phyloP scores from a whole-genome alignment of 805 yeast genomes.

The Schwanniomyces occidentalis region DNA sequence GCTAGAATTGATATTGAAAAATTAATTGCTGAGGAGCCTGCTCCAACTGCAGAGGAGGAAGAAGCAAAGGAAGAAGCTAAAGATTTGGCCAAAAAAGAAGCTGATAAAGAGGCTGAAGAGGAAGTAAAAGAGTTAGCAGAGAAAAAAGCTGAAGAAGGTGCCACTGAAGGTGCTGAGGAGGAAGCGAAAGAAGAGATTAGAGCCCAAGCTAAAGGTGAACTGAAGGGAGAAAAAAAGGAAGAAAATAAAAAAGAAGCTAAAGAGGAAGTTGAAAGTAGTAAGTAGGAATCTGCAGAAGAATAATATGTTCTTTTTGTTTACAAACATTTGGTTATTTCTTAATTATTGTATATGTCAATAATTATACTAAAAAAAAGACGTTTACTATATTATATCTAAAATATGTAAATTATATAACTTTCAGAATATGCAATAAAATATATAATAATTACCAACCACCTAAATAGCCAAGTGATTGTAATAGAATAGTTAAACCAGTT shows the following conservation, averaged over 20 bases:
- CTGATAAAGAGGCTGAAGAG: conserved; percentile 4
- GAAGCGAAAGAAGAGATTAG: conserved; percentile 7
- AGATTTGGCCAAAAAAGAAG: conserved; percentile 5
- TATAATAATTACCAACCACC: conserved; percentile 3
- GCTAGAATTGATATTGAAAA: conserved; percentile 58
- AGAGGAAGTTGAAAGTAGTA: conserved; percentile 4
- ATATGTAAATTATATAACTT: too few relatives aligned
- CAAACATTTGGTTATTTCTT: too few relatives aligned
- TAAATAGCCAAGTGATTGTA: conserved; percentile 23
- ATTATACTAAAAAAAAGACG: too few relatives aligned
- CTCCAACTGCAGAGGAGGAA: conserved; percentile 4
- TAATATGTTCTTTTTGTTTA: too few relatives aligned
- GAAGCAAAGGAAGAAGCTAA: conserved; percentile 7
- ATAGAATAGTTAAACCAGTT: conserved; percentile 29
- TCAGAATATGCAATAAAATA: too few relatives aligned
- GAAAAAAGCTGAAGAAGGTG: conserved; percentile 3
- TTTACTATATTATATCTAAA: too few relatives aligned
- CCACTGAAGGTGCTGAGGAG: conserved; percentile 6
- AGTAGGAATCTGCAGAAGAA: neutral
- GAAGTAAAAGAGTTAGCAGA: conserved; percentile 5
- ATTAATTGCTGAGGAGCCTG: conserved; percentile 24
- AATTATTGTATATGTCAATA: too few relatives aligned
- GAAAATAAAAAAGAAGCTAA: conserved; percentile 5
- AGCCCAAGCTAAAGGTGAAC: conserved; percentile 2
- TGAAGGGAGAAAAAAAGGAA: conserved; percentile 2